Base-by-base conservation (phyloP, 2,329 filamentous ascomycete genomes). In the Penicillium frequentans region DNA sequence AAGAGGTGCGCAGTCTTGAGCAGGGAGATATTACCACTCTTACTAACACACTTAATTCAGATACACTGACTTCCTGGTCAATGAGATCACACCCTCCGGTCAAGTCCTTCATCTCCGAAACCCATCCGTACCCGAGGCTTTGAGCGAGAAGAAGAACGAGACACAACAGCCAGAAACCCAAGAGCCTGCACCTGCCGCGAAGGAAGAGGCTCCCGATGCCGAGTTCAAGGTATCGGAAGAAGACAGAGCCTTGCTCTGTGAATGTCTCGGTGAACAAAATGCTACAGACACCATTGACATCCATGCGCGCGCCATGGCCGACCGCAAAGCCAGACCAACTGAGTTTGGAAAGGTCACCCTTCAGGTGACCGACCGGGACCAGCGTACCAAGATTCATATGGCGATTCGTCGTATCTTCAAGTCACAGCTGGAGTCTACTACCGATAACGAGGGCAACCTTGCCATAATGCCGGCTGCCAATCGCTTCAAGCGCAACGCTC, bases 31-130 rank as follows among this genome's bases (percentile, higher is more conserved):
- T 19, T 16, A 13, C 21, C 35, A 33, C 35, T 57, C 46, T 31
- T 9, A 26, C 52, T 61, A 42, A 54, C 23, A 54, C 7, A 51
- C n/a, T 49, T 16, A 27, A 21, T 55, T n/a, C 23, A 86, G 91
- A 64, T 97, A 93, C 74, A 93, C 92, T 4, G 93, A 97, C 73
- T 97, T 97, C 68, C 81, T 95, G 65, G 93, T 97, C 66, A 93
- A 96, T 69, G 93, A 97, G 74, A 93, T 97, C 60, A 79, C 84
- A 21, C 86, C 87, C 29, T 84, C 89, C 68, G 92, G 92, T 16
- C 76, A 86, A 53, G 90, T 96, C 14, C 73, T 95, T 52, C 91
- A 93, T 73, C 79, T 97, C 49, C 80, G 75, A 56, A 82, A 80
- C 52, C 73, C 82, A 16, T 64, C 67, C 19, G 67, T 68, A 8